Evolutionary conservation across 139 green algal species (phyloP).

Genomic region (Chlorella sp.): DNA sequence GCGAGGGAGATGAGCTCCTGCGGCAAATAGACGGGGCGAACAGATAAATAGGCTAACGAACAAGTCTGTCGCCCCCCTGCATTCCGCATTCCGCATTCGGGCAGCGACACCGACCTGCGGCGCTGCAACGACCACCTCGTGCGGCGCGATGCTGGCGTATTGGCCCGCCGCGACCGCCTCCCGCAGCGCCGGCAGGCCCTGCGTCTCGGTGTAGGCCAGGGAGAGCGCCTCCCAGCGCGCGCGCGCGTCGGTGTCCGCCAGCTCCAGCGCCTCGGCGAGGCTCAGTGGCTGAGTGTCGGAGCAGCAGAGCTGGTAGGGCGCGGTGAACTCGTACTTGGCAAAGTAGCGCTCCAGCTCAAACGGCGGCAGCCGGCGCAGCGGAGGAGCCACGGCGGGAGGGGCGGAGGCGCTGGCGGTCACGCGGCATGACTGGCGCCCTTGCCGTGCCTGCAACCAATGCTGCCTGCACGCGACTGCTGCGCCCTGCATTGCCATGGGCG

Average conservation of each 20-base stretch:
- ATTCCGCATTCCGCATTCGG: no score
- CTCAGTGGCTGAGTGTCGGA: constrained; percentile 57
- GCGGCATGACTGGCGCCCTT: no score
- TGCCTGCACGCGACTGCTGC: no score
- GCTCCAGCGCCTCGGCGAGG: constrained; percentile 53
- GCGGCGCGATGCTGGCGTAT: constrained; percentile 1
- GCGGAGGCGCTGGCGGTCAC: background rate
- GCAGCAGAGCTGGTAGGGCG: constrained; percentile 63
- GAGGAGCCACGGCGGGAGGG: background rate
- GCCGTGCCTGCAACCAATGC: no score
- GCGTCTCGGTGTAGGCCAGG: constrained; percentile 65
- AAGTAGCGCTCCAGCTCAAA: constrained; percentile 61
- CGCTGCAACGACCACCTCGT: constrained; percentile 26
- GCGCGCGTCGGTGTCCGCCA: constrained; percentile 41
- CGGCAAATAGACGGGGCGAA: constrained; percentile 26
- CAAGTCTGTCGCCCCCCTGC: constrained; percentile 10
- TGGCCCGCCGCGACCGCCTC: constrained; percentile 39
- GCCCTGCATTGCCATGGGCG: no score
- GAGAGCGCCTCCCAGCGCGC: constrained; percentile 49
- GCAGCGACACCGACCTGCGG: constrained; percentile 24
- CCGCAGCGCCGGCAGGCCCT: constrained; percentile 57
- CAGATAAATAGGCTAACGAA: background rate
- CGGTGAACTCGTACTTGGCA: constrained; percentile 64
- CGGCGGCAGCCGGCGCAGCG: background rate
- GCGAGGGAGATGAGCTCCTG: constrained; percentile 65